Evolutionary conservation across 2,329 filamentous ascomycete genomes (phyloP), one percentile per base, ranked within the genome.

Genomic region (Calonectria pseudoturangicola): DNA sequence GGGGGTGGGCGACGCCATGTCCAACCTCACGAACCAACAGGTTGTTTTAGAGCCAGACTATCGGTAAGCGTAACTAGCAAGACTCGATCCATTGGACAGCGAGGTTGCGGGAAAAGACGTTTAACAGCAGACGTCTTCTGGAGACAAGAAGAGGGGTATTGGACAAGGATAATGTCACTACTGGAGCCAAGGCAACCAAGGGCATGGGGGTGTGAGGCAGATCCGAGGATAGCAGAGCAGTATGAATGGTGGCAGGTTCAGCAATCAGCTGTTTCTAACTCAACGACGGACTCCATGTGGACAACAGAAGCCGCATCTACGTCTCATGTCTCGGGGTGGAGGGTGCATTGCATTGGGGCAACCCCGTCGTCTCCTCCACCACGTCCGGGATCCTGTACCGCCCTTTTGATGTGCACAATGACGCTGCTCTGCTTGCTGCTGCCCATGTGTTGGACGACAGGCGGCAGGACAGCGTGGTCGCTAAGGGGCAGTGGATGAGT

Each of bases 31-130:
- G 62, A 70, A 70, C 60, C 68, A 58, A 62, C 58, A 30, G 12
- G 54, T 62, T 66, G 25, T 54, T 48, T 47, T 45, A 25, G 70
- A 72, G 70, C 70, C 70, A 66, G 48, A 56, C 70, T 43, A 65
- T 65, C 70, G 70, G 70, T 69, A 72, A 72, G 66, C 66, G 58
- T 56, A 62, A 45, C 54, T 54, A 33, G n/a, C 62, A 47, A 33
- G 58, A 43, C 47, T 47, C 48, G 8, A 58, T 48, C 36, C 30
- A 45, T 58, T 67, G 65, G 28, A 45, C 54, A 56, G 51, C 51
- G 21, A 58, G 12, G n/a, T 58, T 39, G 51, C 51, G 51, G 51
- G 51, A 58, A 58, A 58, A 58, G 51, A 58, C 51, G 51, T 58
- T 58, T 39, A 58, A 58, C 51, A 58, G 30, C 16, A n/a, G n/a